Conservation (phyloP, 345 rosid genomes). For the Pugionium dolabratum region DNA sequence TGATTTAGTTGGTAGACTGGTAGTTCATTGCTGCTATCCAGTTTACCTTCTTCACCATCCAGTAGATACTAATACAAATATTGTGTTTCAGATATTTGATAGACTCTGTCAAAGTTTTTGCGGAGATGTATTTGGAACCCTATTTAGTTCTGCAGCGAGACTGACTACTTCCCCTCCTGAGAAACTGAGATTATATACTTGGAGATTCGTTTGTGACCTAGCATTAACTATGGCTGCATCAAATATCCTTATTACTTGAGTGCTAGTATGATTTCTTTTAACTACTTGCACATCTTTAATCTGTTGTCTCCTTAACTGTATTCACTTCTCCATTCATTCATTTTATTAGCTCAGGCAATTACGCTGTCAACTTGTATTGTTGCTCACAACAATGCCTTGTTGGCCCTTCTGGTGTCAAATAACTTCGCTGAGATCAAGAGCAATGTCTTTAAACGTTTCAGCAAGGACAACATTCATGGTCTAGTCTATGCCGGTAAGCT, state of each 20-base stretch:
- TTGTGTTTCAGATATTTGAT: slow-evolving; percentile 72
- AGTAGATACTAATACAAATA: background rate
- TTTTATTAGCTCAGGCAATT: slow-evolving; percentile 96
- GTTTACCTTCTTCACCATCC: slow-evolving; percentile 12
- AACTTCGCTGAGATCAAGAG: slow-evolving; percentile 98
- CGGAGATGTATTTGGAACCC: slow-evolving; percentile 84
- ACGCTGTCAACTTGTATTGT: slow-evolving; percentile 88
- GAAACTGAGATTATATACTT: slow-evolving; percentile 46
- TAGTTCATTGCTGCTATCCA: background rate
- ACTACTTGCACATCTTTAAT: slow-evolving; percentile 5
- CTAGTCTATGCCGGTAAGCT: slow-evolving; percentile 79
- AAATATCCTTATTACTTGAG: slow-evolving; percentile 65
- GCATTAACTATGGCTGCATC: slow-evolving; percentile 72
- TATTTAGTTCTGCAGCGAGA: slow-evolving; percentile 78
- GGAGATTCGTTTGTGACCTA: slow-evolving; percentile 72
- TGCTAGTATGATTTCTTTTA: slow-evolving; percentile 18
- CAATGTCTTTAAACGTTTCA: slow-evolving; percentile 88
- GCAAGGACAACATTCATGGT: slow-evolving; percentile 85
- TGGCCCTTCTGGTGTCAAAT: slow-evolving; percentile 96
- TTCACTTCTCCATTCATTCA: slow-evolving; percentile 87
- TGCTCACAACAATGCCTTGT: slow-evolving; percentile 93
- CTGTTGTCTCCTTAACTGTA: slow-evolving; percentile 66
- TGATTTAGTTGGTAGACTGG: slow-evolving; percentile 4
- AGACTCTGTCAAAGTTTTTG: slow-evolving; percentile 90
- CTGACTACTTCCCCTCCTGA: slow-evolving; percentile 67